Evolutionary conservation across 2,329 filamentous ascomycete species (phyloP).

Genomic region (Aspergillus sp.): DNA sequence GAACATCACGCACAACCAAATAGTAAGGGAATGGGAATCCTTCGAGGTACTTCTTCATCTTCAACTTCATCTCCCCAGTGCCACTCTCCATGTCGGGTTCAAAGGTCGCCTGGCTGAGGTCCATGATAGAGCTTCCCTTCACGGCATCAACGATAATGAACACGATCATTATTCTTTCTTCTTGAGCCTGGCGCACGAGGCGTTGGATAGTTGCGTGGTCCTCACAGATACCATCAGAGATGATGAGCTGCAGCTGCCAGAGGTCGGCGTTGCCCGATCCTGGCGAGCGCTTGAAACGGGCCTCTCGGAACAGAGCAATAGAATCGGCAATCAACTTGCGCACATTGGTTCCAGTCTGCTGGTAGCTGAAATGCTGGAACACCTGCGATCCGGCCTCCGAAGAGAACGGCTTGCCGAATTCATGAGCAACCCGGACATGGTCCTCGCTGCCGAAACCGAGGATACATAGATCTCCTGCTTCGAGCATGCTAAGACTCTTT

Average conservation of each 20-base stretch:
- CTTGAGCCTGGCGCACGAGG: slow-evolving; percentile 79
- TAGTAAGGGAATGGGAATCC: slow-evolving; percentile 97
- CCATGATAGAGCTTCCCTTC: slow-evolving; percentile 61
- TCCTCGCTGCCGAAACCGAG: slow-evolving; percentile 75
- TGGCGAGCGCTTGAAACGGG: slow-evolving; percentile 56
- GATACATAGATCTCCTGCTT: slow-evolving; percentile 88
- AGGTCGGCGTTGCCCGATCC: slow-evolving; percentile 61
- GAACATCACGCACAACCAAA: slow-evolving; percentile 84
- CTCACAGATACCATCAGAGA: slow-evolving; percentile 91
- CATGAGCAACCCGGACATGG: slow-evolving; percentile 76
- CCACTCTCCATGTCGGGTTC: slow-evolving; percentile 56
- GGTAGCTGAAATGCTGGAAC: slow-evolving; percentile 78
- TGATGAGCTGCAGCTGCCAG: slow-evolving; percentile 91
- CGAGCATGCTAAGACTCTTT: slow-evolving; percentile 82
- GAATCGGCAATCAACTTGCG: slow-evolving; percentile 69
- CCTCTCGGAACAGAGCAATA: slow-evolving; percentile 75
- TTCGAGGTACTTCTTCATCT: slow-evolving; percentile 88
- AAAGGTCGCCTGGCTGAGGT: slow-evolving; percentile 84
- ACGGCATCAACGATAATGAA: slow-evolving; percentile 88
- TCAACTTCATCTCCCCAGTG: slow-evolving; percentile 61
- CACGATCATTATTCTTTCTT: slow-evolving; percentile 95
- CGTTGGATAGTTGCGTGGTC: slow-evolving; percentile 79
- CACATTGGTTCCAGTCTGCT: slow-evolving; percentile 82
- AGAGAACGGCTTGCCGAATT: slow-evolving; percentile 76
- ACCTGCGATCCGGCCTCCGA: slow-evolving; percentile 77